A percentile compares a stretch with the other conserved stretches of the same genome.
Conservation (phyloP, 2,329 filamentous ascomycete genomes). For the Pseudogymnoascus sp. region DNA sequence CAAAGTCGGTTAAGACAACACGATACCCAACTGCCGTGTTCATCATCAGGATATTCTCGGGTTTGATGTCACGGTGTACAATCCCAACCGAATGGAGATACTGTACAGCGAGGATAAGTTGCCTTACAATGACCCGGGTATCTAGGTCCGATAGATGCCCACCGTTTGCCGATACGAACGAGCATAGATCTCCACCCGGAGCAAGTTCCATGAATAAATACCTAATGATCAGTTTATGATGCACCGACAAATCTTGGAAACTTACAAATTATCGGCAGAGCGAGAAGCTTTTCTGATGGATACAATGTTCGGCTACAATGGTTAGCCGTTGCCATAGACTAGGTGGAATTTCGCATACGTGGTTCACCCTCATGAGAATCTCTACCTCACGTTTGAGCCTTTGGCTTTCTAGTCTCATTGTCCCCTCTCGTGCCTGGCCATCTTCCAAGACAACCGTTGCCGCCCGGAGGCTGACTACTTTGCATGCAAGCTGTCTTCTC, state of each 20-base stretch:
- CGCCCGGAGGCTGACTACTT: conserved; percentile 49
- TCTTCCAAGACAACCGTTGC: not conserved
- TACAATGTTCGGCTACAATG: conserved; percentile 47
- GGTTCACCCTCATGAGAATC: conserved; percentile 48
- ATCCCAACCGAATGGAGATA: conserved; percentile 28
- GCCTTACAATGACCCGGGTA: conserved; percentile 26
- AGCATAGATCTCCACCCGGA: conserved; percentile 37
- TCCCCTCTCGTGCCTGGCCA: not conserved
- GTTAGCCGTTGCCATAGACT: not conserved
- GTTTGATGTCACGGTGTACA: conserved; percentile 30
- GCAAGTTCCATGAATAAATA: conserved; percentile 54
- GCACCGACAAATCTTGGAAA: conserved; percentile 11
- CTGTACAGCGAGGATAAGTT: conserved; percentile 28
- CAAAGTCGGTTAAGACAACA: conserved; percentile 31
- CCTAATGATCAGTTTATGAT: conserved; percentile 27
- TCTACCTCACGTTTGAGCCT: conserved; percentile 44
- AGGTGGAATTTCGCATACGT: conserved; percentile 38
- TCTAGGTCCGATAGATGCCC: conserved; percentile 24
- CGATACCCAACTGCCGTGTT: conserved; percentile 27
- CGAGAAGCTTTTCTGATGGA: conserved; percentile 46
- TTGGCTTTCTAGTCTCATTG: conserved; percentile 24
- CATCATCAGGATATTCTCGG: conserved; percentile 30
- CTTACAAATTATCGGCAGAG: conserved; percentile 43
- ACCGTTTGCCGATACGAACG: conserved; percentile 25
- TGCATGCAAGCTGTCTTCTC: conserved; percentile 61